Conservation (phyloP, 2,329 filamentous ascomycete genomes). For the Coleophoma eucalyptorum region DNA sequence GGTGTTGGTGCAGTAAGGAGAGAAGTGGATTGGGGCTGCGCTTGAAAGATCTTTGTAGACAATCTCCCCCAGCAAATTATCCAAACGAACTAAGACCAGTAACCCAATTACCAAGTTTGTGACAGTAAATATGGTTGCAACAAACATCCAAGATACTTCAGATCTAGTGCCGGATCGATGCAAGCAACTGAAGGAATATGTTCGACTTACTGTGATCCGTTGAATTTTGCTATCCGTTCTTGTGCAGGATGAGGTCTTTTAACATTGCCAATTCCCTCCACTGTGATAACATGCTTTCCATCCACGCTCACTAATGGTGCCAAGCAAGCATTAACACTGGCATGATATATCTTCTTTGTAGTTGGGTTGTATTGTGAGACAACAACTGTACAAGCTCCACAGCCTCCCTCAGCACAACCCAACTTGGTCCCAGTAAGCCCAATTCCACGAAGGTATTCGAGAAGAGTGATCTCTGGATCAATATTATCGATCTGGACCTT, state of each 20-base stretch:
- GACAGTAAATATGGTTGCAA: too few relatives aligned
- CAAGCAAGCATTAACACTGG: constrained; percentile 92
- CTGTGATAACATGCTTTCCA: constrained; percentile 96
- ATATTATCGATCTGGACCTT: constrained; percentile 80
- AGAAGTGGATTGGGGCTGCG: too few relatives aligned
- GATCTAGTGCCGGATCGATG: too few relatives aligned
- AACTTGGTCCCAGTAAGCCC: constrained; percentile 94
- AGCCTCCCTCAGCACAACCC: constrained; percentile 94
- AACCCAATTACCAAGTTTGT: too few relatives aligned
- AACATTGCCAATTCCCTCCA: constrained; percentile 90
- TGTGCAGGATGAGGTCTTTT: constrained; percentile 85
- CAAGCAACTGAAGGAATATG: too few relatives aligned
- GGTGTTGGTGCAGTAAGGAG: too few relatives aligned
- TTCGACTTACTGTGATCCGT: constrained; percentile 67
- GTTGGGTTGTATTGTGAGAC: constrained; percentile 85
- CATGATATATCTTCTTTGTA: constrained; percentile 90
- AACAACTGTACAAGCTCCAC: constrained; percentile 93
- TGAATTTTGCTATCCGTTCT: constrained; percentile 84
- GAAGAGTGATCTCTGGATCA: constrained; percentile 85
- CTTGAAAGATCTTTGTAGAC: too few relatives aligned
- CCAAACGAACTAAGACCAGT: too few relatives aligned
- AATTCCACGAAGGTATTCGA: constrained; percentile 91
- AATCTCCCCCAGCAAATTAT: too few relatives aligned
- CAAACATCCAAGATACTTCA: too few relatives aligned
- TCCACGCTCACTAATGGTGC: constrained; percentile 90